Conservation (phyloP, 1,284 basidiomycete species). For the Neolentinus lepideus region DNA sequence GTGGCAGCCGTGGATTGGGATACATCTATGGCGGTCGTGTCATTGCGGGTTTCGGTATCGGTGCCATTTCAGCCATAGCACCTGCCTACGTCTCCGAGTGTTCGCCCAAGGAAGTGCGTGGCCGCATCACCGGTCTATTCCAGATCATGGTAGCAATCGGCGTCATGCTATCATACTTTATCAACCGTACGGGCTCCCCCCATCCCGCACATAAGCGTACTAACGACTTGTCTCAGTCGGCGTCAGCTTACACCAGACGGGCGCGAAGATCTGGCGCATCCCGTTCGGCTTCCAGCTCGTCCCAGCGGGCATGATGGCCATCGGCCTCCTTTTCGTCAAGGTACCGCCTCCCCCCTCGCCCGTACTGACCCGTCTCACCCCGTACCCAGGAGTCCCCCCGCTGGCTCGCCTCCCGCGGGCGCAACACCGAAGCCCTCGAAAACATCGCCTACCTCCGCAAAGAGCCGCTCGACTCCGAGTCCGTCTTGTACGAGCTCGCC, state of each 20-base stretch:
- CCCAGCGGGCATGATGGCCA: conserved; percentile 69
- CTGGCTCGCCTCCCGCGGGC: conserved; percentile 27
- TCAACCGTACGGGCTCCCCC: conserved; percentile 49
- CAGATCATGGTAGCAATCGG: conserved; percentile 77
- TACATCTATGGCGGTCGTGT: conserved; percentile 76
- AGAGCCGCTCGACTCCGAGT: conserved; percentile 35
- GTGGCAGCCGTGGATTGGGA: conserved; percentile 43
- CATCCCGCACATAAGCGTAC: background rate
- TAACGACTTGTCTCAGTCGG: conserved; percentile 37
- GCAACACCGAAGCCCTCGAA: conserved; percentile 21
- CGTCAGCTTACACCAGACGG: conserved; percentile 42
- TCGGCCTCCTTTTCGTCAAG: conserved; percentile 66
- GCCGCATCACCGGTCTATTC: conserved; percentile 70
- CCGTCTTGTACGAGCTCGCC: conserved; percentile 45
- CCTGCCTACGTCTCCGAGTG: conserved; percentile 79
- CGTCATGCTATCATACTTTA: conserved; percentile 74
- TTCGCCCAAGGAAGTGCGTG: conserved; percentile 67
- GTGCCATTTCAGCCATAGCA: conserved; percentile 58
- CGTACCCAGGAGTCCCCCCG: conserved; percentile 28
- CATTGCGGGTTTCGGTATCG: conserved; percentile 62
- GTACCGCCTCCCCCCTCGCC: background rate
- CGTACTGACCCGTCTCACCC: background rate
- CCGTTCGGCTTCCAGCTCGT: conserved; percentile 74
- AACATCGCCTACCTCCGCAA: conserved; percentile 53
- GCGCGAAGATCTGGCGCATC: conserved; percentile 57